Evolutionary conservation across 192 early-diverging fungal species (phyloP).

Genomic region (Rhizophagus clarus): DNA sequence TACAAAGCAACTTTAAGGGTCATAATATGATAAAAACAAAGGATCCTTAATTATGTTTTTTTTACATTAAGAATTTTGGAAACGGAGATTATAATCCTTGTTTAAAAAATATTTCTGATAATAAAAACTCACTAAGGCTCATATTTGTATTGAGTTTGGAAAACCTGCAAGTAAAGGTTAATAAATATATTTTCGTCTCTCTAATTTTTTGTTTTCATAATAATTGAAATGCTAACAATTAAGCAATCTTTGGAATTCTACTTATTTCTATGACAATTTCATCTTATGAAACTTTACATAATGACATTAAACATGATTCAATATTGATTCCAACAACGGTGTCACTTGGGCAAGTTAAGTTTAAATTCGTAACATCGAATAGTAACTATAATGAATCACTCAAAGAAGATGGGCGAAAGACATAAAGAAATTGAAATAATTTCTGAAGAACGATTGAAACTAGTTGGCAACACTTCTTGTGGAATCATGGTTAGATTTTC

Average conservation of each 20-base stretch:
- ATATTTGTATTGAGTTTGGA: background rate
- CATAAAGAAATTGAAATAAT: background rate
- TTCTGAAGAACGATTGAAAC: constrained; percentile 9
- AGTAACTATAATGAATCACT: background rate
- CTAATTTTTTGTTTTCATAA: background rate
- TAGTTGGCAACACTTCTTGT: background rate
- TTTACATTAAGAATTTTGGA: too few relatives aligned
- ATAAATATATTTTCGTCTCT: background rate
- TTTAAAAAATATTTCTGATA: too few relatives aligned
- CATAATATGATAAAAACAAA: too few relatives aligned
- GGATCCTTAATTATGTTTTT: too few relatives aligned
- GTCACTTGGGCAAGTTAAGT: constrained; percentile 1
- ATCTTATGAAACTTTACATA: background rate
- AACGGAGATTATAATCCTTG: background rate
- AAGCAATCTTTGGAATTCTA: background rate
- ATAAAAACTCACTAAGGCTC: too few relatives aligned
- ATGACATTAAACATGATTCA: background rate
- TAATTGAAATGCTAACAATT: background rate
- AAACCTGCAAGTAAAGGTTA: background rate
- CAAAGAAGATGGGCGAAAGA: background rate
- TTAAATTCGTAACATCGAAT: background rate
- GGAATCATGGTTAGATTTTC: background rate
- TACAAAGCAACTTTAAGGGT: too few relatives aligned
- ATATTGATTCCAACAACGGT: constrained; percentile 7
- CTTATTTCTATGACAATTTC: background rate